phyloP scores from a whole-genome alignment of 2,329 filamentous ascomycete genomes.

The Trichoderma sp. region DNA sequence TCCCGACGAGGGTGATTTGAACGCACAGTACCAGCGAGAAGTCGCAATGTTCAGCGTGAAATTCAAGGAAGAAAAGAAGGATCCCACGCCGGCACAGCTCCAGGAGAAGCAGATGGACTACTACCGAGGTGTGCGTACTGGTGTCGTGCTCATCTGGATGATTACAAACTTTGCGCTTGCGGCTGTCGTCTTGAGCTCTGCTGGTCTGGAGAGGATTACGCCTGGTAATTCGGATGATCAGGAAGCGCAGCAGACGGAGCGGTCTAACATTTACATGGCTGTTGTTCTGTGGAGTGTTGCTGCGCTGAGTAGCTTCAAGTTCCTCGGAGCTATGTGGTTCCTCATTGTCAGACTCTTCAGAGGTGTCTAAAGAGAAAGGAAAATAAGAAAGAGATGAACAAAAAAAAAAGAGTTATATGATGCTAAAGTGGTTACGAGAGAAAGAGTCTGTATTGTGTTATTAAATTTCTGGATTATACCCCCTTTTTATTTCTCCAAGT shows the following conservation, averaged over 20 bases:
- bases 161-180: slow-evolving; percentile 88
- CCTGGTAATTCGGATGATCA: slow-evolving; percentile 37
- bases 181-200: slow-evolving; percentile 81
- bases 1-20: slow-evolving; percentile 90
- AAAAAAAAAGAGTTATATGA: not conserved
- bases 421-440: not conserved
- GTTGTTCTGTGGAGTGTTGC: slow-evolving; percentile 89
- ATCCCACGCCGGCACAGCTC: slow-evolving; percentile 51
- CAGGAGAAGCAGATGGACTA: slow-evolving; percentile 94
- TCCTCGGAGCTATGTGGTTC: slow-evolving; percentile 87
- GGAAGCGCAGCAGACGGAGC: slow-evolving; percentile 47
- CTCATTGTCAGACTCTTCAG: slow-evolving; percentile 85
- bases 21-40: slow-evolving; percentile 90
- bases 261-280: slow-evolving; percentile 78
- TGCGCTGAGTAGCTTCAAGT: slow-evolving; percentile 78
- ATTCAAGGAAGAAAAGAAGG: slow-evolving; percentile 66
- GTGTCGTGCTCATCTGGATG: slow-evolving; percentile 94
- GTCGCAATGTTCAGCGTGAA: slow-evolving; percentile 71
- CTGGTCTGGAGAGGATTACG: slow-evolving; percentile 70
- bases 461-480: slow-evolving; percentile 23
- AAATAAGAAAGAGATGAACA: not conserved
- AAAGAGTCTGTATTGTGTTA: slow-evolving; percentile 6
- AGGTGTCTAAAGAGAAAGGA: slow-evolving; percentile 48
- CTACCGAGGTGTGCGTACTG: slow-evolving; percentile 91
- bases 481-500: slow-evolving; percentile 7